A percentile compares a stretch with the other conserved stretches of the same genome.
phyloP scores from a whole-genome alignment of 2,329 filamentous ascomycete genomes.

The Alternaria rosae region DNA sequence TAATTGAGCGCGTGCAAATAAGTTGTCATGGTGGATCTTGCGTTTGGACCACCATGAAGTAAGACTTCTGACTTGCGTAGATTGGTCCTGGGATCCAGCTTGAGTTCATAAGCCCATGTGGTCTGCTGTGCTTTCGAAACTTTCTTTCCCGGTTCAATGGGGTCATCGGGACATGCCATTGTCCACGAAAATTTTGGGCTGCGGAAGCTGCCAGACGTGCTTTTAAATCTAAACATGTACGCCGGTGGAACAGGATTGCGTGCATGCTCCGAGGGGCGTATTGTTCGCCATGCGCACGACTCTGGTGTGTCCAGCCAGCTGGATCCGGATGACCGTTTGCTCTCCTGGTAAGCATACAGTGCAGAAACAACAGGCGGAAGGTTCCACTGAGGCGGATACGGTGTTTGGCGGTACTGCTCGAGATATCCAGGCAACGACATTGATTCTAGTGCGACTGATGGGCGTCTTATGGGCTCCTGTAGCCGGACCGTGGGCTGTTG shows the following conservation, averaged over 20 bases:
- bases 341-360: constrained; percentile 28
- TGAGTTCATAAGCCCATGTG: constrained; percentile 40
- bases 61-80: constrained; percentile 38
- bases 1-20: constrained; percentile 44
- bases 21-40: constrained; percentile 31
- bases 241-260: constrained; percentile 19
- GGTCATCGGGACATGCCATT: constrained; percentile 26
- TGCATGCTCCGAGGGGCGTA: constrained; percentile 24
- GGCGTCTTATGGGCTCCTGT: constrained; percentile 1
- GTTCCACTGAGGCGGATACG: constrained; percentile 44
- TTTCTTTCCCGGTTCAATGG: neutral
- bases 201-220: constrained; percentile 31
- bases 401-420: constrained; percentile 38
- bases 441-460: constrained; percentile 15
- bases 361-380: constrained; percentile 29
- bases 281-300: constrained; percentile 30
- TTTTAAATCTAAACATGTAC: constrained; percentile 37
- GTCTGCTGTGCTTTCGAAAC: constrained; percentile 3
- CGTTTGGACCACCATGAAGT: constrained; percentile 19
- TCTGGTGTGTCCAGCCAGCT: constrained; percentile 39
- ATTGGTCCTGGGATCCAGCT: constrained; percentile 28
- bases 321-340: constrained; percentile 15
- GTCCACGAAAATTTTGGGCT: constrained; percentile 38
- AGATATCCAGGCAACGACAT: constrained; percentile 32
- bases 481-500: neutral